Base-by-base conservation (phyloP, 2,329 filamentous ascomycete species). In the Monosporascus sp. region DNA sequence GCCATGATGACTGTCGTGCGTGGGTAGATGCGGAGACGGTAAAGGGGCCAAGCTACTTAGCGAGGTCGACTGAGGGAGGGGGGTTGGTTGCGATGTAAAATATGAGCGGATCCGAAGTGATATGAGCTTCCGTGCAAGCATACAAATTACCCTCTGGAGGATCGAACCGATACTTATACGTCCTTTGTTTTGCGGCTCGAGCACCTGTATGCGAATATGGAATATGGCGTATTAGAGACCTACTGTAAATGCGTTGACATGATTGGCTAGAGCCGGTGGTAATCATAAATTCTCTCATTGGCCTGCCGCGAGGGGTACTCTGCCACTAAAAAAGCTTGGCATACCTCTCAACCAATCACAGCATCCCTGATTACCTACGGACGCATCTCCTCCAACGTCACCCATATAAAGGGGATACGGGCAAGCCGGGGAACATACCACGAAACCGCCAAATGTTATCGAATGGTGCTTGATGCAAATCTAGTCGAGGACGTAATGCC, bases 1-100 rank as follows among this genome's bases (percentile, higher is more conserved):
- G 68, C 62, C 64, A 72, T 73, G 58, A 58, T 66, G 58, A 52
- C 38, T 44, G 31, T 35, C 51, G 37, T 52, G 54, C 54, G 44
- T 50, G 48, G 44, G 47, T 43, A 31, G 52, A 20, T 51, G 26
- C 17, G 11, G 28, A 49, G 9, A 43, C n/a, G 9, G 18, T 9
- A 2, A 43, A 18, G 18, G 5, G 40, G 2, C 18, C 9, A 35
- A 35, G 11, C 9, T 41, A 41, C 18, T 40, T 18, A 20, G 7
- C 18, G 17, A 48, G 47, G 26, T 28, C 9, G 45, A 35, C 44
- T 5, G 43, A 7, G 11, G 11, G 22, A 50, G 9, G 35, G 22
- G 7, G 24, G 47, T 40, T 15, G 47, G 35, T 24, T 17, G 7
- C n/a, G 8, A 17, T 37, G 35, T 7, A 35, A n/a, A 45, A n/a